A percentile compares a stretch with the other conserved stretches of the same genome.
Evolutionary conservation across 371 early-diverging fungal genomes (phyloP).

Genomic region (Circinella minor): DNA sequence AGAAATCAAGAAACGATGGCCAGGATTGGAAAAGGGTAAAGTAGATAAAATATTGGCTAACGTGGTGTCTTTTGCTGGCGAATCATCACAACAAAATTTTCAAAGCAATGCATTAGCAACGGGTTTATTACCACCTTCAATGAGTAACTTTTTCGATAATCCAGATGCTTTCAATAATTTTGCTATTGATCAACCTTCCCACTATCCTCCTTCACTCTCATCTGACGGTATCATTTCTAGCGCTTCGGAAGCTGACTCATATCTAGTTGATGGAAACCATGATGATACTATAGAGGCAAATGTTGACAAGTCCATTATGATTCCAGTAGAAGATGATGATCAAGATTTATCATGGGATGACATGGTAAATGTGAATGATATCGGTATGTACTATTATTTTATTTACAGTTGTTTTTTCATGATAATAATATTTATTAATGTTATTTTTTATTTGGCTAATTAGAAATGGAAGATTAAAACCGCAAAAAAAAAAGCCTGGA

Average conservation of each 20-base stretch:
- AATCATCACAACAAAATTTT: not conserved
- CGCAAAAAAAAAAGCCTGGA: no score
- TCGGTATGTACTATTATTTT: not conserved
- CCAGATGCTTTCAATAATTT: constrained; percentile 12
- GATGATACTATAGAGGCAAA: not conserved
- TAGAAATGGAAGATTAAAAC: no score
- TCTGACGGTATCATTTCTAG: not conserved
- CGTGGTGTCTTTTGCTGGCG: constrained; percentile 1
- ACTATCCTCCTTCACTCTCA: constrained; percentile 5
- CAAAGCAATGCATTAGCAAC: not conserved
- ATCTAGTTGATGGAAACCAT: not conserved
- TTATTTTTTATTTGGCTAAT: no score
- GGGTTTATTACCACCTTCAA: not conserved
- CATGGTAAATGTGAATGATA: not conserved
- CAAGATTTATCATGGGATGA: constrained; percentile 4
- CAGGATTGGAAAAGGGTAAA: not conserved
- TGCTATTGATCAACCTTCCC: not conserved
- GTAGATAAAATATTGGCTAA: not conserved
- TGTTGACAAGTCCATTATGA: not conserved
- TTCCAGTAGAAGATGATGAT: not conserved
- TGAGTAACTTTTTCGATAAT: not conserved
- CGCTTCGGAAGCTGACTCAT: not conserved
- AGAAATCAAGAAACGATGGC: constrained; percentile 34
- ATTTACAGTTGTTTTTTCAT: not conserved
- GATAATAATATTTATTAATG: no score